Evolutionary conservation across 805 yeast species (phyloP), one percentile per base, ranked within the genome.

Genomic region (Kodamaea kakaduensis): DNA sequence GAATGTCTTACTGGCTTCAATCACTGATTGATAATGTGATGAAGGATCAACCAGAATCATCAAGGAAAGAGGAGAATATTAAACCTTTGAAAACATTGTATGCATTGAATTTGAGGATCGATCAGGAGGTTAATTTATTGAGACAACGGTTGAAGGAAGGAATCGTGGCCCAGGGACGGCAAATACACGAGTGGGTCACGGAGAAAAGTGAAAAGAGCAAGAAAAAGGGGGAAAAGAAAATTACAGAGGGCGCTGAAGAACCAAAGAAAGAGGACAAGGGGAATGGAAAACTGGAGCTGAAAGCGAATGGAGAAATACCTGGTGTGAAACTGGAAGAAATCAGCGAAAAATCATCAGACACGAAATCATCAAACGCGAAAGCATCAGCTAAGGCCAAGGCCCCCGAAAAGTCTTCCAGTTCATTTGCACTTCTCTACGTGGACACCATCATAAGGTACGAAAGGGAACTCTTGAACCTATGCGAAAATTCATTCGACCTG

Each of bases 391-490:
- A 12, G 14, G 6, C 27, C 16, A 25, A 13, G 12, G 14, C 16
- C 27, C 27, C 27, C 6, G 14, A 25, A 13, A 6, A 15, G 9
- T 51, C 41, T 34, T 59, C 71, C 39, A 56, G 79, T 6, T 60
- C 65, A 33, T 73, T 71, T 45, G 93, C 95, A 0, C 67, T 75
- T 3, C 65, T 67, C 35, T 88, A 94, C 90, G 71, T 84, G 7
- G 74, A 74, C 28, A 64, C 71, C 18, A 68, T 84, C 3, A 52
- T 84, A 8, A 56, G 52, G 8, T 59, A 77, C 38, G 79, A 74
- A 44, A 61, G 59, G 4, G 75, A 75, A 39, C 76, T 75, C 46
- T 73, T 71, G 23, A 19, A 30, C 3, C 62, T 88, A 2, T 56
- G 77, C 18, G 58, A 62, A 16, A 52, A 56, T 5, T 63, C 83